Percentiles rank a stretch among this genome's conserved stretches.
Conservation (phyloP, 768 basidiomycete genomes). For the Calocera viscosa region DNA sequence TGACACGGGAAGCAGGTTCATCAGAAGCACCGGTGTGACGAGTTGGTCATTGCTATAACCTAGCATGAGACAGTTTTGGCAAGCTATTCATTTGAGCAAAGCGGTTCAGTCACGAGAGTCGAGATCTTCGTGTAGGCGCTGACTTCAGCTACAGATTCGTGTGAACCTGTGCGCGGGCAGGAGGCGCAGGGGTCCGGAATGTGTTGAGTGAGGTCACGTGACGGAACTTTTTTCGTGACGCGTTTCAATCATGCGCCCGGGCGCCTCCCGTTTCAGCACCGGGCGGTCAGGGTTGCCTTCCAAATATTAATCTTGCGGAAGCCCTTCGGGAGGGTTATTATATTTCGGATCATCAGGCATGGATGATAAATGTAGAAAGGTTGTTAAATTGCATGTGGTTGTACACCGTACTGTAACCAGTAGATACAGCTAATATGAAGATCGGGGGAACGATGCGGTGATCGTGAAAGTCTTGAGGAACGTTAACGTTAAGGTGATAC, state of each 20-base stretch:
- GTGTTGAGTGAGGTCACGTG: neutral
- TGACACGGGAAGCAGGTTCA: neutral
- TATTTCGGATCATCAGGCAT: neutral
- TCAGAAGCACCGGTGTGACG: neutral
- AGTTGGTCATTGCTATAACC: neutral
- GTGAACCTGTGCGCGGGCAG: neutral
- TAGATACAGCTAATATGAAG: constrained; percentile 5
- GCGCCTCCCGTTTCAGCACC: neutral
- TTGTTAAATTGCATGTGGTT: neutral
- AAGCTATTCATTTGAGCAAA: neutral
- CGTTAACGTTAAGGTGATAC: neutral
- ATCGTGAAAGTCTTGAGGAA: neutral
- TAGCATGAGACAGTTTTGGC: neutral
- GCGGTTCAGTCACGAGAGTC: neutral
- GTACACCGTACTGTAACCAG: constrained; percentile 1
- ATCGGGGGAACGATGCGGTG: neutral
- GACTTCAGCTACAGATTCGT: neutral
- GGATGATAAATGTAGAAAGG: neutral
- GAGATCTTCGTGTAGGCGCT: neutral
- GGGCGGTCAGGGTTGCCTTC: neutral
- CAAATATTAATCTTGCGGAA: neutral
- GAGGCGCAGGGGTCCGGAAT: neutral
- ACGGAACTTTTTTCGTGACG: neutral
- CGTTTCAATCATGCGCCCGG: neutral
- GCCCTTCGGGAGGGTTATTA: neutral